These are phyloP conservation scores for Gastrolobium bilobum DNA, from an alignment of 306 rosid species.

Conservation along the genomic window DNA sequence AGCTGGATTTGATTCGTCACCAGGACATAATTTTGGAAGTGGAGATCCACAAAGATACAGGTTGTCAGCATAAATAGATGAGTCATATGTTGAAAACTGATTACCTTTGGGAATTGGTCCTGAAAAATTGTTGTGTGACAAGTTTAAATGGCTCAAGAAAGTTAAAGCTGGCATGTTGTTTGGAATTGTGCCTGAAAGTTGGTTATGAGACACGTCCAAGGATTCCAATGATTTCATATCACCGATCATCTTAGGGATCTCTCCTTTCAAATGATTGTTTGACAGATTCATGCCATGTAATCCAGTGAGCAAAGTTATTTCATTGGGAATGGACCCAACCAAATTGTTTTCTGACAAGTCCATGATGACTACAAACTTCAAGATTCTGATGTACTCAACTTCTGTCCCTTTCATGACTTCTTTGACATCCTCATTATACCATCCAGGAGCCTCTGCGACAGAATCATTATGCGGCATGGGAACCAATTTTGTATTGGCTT, in stretches of 20 bases:
- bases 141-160: neutral
- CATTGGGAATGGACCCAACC: neutral
- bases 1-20: neutral
- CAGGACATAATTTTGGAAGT: neutral
- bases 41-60: constrained; percentile 25
- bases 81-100: neutral
- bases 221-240: constrained; percentile 7
- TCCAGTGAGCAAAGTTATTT: neutral
- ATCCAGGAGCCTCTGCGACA: neutral
- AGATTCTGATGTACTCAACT: neutral
- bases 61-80: constrained; percentile 1
- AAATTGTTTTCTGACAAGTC: constrained; percentile 30
- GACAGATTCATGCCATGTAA: constrained; percentile 28
- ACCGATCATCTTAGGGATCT: neutral
- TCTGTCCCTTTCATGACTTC: constrained; percentile 33
- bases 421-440: neutral
- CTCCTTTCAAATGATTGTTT: constrained; percentile 6
- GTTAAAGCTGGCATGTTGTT: neutral
- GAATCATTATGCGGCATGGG: no score
- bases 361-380: neutral
- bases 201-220: constrained; percentile 14
- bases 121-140: constrained; percentile 14
- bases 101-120: constrained; percentile 9
- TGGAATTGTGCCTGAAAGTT: constrained; percentile 16
- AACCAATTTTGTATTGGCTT: no score